A percentile compares a stretch with the other conserved stretches of the same genome.
Evolutionary conservation across 306 rosid genomes (phyloP).

Genomic region (Rosa chinensis): DNA sequence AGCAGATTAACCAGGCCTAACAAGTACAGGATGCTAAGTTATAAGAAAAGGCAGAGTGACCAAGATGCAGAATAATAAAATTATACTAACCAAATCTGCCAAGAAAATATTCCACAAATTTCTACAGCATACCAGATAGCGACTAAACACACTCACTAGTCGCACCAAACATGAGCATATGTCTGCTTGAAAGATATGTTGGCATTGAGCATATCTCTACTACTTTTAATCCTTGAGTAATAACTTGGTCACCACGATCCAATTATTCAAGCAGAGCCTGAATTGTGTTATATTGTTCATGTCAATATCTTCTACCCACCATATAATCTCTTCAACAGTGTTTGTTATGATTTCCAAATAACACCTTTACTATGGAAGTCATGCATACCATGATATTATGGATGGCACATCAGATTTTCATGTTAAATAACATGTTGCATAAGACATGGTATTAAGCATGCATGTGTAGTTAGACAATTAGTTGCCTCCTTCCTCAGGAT

Average conservation of each 20-base stretch:
- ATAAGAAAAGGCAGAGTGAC: conserved; percentile 1
- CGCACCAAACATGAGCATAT: not conserved
- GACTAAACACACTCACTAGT: not conserved
- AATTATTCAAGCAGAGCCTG: not conserved
- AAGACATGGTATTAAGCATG: not conserved
- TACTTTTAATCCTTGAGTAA: not conserved
- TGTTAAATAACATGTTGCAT: not conserved
- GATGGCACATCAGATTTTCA: not conserved
- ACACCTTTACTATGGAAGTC: not conserved
- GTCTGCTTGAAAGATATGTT: not conserved
- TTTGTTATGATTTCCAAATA: not conserved
- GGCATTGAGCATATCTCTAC: not conserved
- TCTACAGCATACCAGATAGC: not conserved
- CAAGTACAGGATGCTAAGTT: not conserved
- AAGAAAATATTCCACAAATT: not conserved
- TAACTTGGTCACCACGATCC: not conserved
- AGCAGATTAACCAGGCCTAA: conserved; percentile 29
- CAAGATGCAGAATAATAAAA: not conserved
- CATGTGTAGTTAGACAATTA: not conserved
- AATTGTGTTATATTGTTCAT: not conserved
- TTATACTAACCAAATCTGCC: not conserved
- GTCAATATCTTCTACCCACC: not conserved
- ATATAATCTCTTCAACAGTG: not conserved
- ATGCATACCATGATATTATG: not conserved
- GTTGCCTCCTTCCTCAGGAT: not conserved